These are phyloP conservation scores for Cunninghamia lanceolata DNA, from an alignment of 75 land plant species.

Conservation along the genomic window DNA sequence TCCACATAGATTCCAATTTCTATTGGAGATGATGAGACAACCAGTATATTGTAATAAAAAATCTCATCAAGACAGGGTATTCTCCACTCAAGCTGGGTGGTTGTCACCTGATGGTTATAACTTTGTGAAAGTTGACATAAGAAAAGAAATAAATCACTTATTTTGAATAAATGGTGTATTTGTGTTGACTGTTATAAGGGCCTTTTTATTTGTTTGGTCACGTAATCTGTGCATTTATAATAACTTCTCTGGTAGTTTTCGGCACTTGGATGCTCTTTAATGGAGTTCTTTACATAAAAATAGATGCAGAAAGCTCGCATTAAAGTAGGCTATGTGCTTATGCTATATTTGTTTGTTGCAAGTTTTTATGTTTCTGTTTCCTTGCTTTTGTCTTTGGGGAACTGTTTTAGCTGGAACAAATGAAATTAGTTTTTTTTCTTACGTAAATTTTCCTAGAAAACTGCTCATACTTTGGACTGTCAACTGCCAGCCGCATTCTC, in stretches of 20 bases:
- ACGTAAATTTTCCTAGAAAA: not conserved
- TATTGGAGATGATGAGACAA: not conserved
- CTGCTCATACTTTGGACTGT: not conserved
- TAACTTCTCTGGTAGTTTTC: not conserved
- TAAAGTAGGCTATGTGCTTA: not conserved
- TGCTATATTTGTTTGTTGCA: not conserved
- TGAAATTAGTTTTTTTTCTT: not conserved
- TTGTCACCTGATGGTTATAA: not conserved
- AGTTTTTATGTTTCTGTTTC: not conserved
- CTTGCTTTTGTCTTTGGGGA: not conserved
- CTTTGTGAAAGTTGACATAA: not conserved
- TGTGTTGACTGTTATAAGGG: not conserved
- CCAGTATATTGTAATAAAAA: not conserved
- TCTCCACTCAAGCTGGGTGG: not conserved
- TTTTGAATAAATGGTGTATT: not conserved
- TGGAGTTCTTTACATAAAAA: not conserved
- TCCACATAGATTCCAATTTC: not conserved
- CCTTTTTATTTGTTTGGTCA: not conserved
- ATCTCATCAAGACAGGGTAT: not conserved
- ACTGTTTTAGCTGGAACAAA: not conserved
- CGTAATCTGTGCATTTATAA: not conserved
- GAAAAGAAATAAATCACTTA: not conserved
- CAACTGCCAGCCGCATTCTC: not conserved
- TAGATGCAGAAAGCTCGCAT: not conserved
- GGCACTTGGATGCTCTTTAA: not conserved